These are phyloP conservation scores for Colletotrichum sidae DNA, from an alignment of 2,329 filamentous ascomycete genomes.

Conservation along the genomic window DNA sequence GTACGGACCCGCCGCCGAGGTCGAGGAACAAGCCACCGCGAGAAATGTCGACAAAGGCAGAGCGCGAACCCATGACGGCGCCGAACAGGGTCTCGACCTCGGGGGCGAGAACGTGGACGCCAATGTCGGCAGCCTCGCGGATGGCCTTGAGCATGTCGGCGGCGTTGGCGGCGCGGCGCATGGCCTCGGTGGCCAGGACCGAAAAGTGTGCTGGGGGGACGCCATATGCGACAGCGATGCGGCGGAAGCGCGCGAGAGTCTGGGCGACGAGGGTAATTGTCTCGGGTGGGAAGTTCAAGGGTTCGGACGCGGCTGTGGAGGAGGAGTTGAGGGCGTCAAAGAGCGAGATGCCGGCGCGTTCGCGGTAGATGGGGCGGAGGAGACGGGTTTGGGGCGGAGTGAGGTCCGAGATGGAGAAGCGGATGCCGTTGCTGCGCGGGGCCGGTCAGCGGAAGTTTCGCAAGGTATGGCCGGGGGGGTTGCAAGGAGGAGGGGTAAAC, in stretches of 20 bases:
- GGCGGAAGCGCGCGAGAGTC: slow-evolving; percentile 76
- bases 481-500: neutral
- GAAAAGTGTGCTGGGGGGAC: slow-evolving; percentile 75
- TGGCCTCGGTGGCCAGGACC: slow-evolving; percentile 90
- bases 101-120: slow-evolving; percentile 79
- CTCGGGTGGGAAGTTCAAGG: slow-evolving; percentile 58
- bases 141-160: slow-evolving; percentile 76
- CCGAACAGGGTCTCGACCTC: slow-evolving; percentile 86
- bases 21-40: slow-evolving; percentile 83
- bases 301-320: slow-evolving; percentile 40
- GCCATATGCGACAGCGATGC: slow-evolving; percentile 75
- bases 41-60: slow-evolving; percentile 73
- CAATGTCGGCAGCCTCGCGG: slow-evolving; percentile 67
- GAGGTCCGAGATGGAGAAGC: slow-evolving; percentile 90
- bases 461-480: neutral
- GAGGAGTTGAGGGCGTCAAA: slow-evolving; percentile 81
- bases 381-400: slow-evolving; percentile 77
- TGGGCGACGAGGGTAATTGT: slow-evolving; percentile 76
- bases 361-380: slow-evolving; percentile 80
- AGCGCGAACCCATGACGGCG: slow-evolving; percentile 81
- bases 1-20: slow-evolving; percentile 79
- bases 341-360: slow-evolving; percentile 84
- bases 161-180: slow-evolving; percentile 82
- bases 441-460: slow-evolving; percentile 15
- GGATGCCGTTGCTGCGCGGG: slow-evolving; percentile 82